Percentiles rank a stretch among this genome's conserved stretches.
Evolutionary conservation across 768 basidiomycete genomes (phyloP).

Genomic region (Phaeotremella skinneri): DNA sequence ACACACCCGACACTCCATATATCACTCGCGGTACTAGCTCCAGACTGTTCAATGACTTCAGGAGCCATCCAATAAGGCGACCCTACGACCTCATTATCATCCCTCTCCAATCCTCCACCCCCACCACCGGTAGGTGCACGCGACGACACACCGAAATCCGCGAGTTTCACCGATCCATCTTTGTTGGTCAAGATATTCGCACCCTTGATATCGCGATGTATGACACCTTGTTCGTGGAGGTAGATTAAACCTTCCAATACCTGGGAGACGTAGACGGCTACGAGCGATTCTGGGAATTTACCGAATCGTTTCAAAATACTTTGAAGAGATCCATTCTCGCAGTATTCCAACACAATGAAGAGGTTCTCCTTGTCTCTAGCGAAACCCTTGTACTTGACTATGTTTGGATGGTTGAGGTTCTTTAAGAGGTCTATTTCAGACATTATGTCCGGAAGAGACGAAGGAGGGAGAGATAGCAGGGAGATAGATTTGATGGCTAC

Average conservation of each 20-base stretch:
- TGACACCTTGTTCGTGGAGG: slow-evolving; percentile 98
- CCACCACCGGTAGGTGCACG: slow-evolving; percentile 57
- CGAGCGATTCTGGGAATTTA: slow-evolving; percentile 95
- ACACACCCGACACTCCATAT: slow-evolving; percentile 97
- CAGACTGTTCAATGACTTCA: slow-evolving; percentile 96
- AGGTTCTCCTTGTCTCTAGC: slow-evolving; percentile 90
- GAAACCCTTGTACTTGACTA: slow-evolving; percentile 98
- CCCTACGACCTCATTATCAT: slow-evolving; percentile 88
- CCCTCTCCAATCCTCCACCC: slow-evolving; percentile 2
- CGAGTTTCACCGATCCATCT: slow-evolving; percentile 97
- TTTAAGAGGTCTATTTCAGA: slow-evolving; percentile 91
- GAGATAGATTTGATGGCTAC: slow-evolving; percentile 98
- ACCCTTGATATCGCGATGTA: slow-evolving; percentile 98
- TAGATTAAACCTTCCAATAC: slow-evolving; percentile 93
- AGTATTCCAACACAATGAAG: slow-evolving; percentile 95
- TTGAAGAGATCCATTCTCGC: slow-evolving; percentile 96
- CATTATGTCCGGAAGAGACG: slow-evolving; percentile 96
- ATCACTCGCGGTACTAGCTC: slow-evolving; percentile 94
- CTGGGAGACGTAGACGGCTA: slow-evolving; percentile 94
- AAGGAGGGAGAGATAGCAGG: slow-evolving; percentile 86
- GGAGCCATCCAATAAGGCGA: slow-evolving; percentile 99
- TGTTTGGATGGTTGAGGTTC: slow-evolving; percentile 93
- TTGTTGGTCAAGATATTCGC: slow-evolving; percentile 99
- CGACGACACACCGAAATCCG: slow-evolving; percentile 95
- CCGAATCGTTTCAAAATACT: slow-evolving; percentile 95